Percentiles rank a stretch among this genome's conserved stretches.
phyloP scores from a whole-genome alignment of 2,329 filamentous ascomycete species.

The Calonectria honghensis region DNA sequence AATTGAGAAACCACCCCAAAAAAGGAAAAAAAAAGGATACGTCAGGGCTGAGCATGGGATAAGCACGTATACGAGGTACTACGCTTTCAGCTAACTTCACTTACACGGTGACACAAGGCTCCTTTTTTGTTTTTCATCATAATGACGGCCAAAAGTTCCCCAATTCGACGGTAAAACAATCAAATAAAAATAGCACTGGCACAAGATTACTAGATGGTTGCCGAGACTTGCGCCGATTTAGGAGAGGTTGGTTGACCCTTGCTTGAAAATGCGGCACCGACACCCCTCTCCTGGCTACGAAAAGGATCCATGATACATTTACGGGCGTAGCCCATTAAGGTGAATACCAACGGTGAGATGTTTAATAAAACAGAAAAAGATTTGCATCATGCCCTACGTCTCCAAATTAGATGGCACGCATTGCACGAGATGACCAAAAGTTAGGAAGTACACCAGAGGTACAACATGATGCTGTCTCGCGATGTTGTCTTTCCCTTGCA shows the following conservation, averaged over 20 bases:
- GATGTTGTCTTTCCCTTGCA: slow-evolving; percentile 14
- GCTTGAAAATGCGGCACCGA: slow-evolving; percentile 5
- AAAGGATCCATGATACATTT: background rate
- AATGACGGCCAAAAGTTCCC: background rate
- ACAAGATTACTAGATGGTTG: background rate
- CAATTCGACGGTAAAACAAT: slow-evolving; percentile 5
- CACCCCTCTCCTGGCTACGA: background rate
- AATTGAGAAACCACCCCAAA: background rate
- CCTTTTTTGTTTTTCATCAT: background rate
- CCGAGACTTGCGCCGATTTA: slow-evolving; percentile 2
- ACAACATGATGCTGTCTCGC: background rate
- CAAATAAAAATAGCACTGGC: slow-evolving; percentile 1
- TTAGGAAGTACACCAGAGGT: background rate
- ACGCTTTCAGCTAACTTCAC: slow-evolving; percentile 5
- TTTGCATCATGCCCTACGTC: background rate
- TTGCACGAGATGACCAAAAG: background rate
- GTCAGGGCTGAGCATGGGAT: background rate
- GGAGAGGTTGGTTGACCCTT: slow-evolving; percentile 10
- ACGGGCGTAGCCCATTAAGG: background rate
- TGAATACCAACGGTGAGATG: background rate
- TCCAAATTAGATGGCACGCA: background rate
- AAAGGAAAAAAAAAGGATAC: background rate
- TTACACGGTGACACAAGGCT: slow-evolving; percentile 2
- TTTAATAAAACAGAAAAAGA: background rate
- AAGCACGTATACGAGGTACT: slow-evolving; percentile 20